These are phyloP conservation scores for Panicum hallii DNA, from an alignment of 202 grass and related monocot species.

Conservation along the genomic window DNA sequence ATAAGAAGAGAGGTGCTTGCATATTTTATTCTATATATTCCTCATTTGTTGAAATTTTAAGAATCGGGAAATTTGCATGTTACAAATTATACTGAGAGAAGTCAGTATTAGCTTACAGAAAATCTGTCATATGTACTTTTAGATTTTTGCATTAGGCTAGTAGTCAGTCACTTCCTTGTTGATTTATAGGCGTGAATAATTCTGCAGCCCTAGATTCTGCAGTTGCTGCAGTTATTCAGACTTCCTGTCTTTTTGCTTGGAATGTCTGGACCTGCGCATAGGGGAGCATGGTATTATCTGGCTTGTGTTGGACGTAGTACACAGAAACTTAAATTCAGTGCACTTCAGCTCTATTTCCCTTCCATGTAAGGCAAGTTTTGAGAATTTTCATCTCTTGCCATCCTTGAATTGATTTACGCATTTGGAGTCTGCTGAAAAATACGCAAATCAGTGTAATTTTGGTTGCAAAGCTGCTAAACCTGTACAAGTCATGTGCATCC, in stretches of 20 bases:
- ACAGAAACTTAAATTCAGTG: background rate
- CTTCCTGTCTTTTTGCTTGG: background rate
- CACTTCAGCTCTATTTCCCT: background rate
- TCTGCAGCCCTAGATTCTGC: background rate
- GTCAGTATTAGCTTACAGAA: background rate
- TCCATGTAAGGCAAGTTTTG: background rate
- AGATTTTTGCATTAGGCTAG: background rate
- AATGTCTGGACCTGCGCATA: background rate
- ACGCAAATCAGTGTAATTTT: background rate
- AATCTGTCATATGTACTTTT: conserved; percentile 4
- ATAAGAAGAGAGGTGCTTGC: background rate
- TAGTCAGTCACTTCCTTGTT: background rate
- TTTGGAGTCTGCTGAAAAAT: background rate
- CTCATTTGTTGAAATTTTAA: background rate
- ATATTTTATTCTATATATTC: background rate
- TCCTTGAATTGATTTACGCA: background rate
- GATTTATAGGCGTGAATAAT: background rate
- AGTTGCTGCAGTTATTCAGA: background rate
- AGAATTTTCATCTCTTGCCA: background rate
- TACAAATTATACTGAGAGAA: background rate
- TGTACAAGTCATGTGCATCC: background rate
- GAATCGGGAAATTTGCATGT: conserved; percentile 7
- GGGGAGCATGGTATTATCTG: background rate
- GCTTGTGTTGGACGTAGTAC: background rate
- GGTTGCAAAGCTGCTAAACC: background rate